Conservation (phyloP, 1,139 yeast genomes). For the Saccharomycopsis hybrid region DNA sequence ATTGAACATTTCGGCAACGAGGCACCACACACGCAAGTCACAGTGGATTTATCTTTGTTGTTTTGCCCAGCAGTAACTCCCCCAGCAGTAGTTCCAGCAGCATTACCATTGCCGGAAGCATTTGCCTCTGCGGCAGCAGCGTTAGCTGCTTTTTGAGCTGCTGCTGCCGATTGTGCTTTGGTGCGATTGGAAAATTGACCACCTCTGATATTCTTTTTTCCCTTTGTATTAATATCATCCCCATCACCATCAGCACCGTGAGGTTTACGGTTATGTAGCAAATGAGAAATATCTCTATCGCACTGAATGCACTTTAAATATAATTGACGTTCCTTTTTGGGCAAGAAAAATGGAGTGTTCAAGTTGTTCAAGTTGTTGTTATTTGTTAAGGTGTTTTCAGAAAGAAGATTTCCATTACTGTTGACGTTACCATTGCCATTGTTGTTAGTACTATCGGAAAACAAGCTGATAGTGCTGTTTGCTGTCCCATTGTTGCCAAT, state of each 20-base stretch:
- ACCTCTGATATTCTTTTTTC: too few relatives aligned
- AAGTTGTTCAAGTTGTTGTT: slow-evolving; percentile 21
- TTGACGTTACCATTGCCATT: too few relatives aligned
- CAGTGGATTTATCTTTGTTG: slow-evolving; percentile 12
- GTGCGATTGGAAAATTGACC: too few relatives aligned
- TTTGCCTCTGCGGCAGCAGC: too few relatives aligned
- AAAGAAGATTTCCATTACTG: too few relatives aligned
- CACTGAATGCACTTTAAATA: slow-evolving; percentile 20
- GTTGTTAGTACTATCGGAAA: not conserved
- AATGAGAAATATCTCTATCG: slow-evolving; percentile 16
- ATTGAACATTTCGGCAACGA: slow-evolving; percentile 91
- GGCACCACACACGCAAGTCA: slow-evolving; percentile 51
- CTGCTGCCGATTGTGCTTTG: too few relatives aligned
- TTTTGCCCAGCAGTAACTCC: slow-evolving; percentile 17
- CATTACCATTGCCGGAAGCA: not conserved
- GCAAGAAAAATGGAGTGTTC: slow-evolving; percentile 21
- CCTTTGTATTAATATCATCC: too few relatives aligned
- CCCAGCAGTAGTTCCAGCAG: slow-evolving; percentile 10
- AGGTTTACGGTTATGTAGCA: slow-evolving; percentile 8
- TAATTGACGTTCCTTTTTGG: slow-evolving; percentile 12
- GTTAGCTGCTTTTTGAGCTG: too few relatives aligned
- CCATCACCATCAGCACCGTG: not conserved
- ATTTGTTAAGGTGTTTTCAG: not conserved
- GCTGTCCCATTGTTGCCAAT: too few relatives aligned
- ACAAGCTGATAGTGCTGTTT: too few relatives aligned